Base-by-base conservation (phyloP, 768 basidiomycete species). In the Pleurotus platypus region DNA sequence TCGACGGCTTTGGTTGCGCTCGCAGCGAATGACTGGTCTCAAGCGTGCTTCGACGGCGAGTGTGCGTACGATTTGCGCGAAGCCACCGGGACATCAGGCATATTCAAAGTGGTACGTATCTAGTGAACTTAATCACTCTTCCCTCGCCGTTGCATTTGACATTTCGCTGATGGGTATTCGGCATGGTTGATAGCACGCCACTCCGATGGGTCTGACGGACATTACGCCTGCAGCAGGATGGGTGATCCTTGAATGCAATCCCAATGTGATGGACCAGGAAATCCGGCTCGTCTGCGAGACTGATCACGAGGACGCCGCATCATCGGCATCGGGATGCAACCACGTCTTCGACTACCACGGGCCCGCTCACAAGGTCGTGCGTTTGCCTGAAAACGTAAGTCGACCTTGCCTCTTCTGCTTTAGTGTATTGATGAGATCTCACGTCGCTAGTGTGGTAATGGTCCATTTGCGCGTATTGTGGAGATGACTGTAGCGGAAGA, bases 341-440 rank as follows among this genome's bases (percentile, higher is more conserved):
- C 78, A 77, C 54, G 64, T 81, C 11, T 76, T 70, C 58, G 58
- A 62, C 39, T 63, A 68, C 35, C 64, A 62, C 37, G 74, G 75
- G 16, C 72, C 79, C 0, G 74, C 70, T 16, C 76, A 75, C 58
- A 83, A 79, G 59, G 65, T 85, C 20, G 80, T 83, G 26, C 73
- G 81, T n/a, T 63, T 85, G 6, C 82, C 83, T 5, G 75, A 83
- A 61, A 69, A 68, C 50, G 83, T 83, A 56, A 48, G 76, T 70
- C 22, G 48, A 40, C 51, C 5, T 24, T 22, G 20, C 20, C 46
- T 47, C 20, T 18, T 47, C 24, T 13, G 9, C 42, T 15, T 6
- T 5, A 30, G 6, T 30, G 46, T 4, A 5, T 37, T 64, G 66
- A 2, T 55, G 67, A 20, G 66, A 71, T 54, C 40, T 60, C 4